Evolutionary conservation across 2,329 filamentous ascomycete species (phyloP).

Genomic region (Cordyceps javanica): DNA sequence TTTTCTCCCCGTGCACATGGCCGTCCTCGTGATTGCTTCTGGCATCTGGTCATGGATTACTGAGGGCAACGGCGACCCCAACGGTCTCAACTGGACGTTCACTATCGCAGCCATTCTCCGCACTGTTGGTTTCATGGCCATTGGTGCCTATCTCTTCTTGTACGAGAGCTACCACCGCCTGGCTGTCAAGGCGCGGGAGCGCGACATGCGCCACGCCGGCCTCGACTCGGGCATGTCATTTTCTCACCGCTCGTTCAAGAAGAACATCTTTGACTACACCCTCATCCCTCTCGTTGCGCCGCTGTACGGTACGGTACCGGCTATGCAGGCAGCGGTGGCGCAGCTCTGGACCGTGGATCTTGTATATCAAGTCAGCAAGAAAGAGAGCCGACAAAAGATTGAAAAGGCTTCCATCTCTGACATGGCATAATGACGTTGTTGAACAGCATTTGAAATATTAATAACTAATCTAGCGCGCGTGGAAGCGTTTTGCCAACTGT

Average conservation of each 20-base stretch:
- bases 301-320: constrained; percentile 61
- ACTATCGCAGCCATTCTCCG: constrained; percentile 53
- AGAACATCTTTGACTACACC: constrained; percentile 56
- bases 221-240: constrained; percentile 61
- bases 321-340: constrained; percentile 59
- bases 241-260: constrained; percentile 48
- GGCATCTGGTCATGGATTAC: constrained; percentile 53
- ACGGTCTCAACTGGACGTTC: constrained; percentile 54
- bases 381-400: constrained; percentile 49
- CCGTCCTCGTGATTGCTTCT: constrained; percentile 56
- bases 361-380: constrained; percentile 67
- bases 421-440: constrained; percentile 36
- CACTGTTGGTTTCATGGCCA: constrained; percentile 54
- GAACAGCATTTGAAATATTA: background rate
- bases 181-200: constrained; percentile 53
- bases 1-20: constrained; percentile 63
- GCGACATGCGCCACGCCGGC: constrained; percentile 61
- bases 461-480: background rate
- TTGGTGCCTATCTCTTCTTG: constrained; percentile 57
- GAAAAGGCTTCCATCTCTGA: constrained; percentile 38
- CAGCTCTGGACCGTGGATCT: constrained; percentile 66
- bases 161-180: constrained; percentile 63
- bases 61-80: constrained; percentile 43
- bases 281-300: constrained; percentile 63
- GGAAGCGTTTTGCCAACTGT: background rate